phyloP scores from a whole-genome alignment of 768 basidiomycete genomes.

The Mycena vulgaris region DNA sequence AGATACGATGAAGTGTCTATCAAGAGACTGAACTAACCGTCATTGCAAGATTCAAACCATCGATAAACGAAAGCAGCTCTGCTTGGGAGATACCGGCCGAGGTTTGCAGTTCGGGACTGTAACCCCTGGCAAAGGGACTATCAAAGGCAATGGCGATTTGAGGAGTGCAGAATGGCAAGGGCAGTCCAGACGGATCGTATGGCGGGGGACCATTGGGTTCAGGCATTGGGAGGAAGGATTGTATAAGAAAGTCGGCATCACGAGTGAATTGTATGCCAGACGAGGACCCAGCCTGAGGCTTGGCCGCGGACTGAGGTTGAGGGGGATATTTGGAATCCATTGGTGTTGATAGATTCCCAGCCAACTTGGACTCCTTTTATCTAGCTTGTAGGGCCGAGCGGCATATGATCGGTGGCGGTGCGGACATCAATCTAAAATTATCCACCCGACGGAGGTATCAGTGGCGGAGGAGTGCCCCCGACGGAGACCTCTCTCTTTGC shows the following conservation, averaged over 20 bases:
- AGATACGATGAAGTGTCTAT: no score
- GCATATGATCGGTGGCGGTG: no score
- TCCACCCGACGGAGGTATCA: no score
- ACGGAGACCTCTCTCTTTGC: no score
- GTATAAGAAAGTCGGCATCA: constrained; percentile 35
- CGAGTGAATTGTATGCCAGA: constrained; percentile 21
- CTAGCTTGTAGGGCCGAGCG: no score
- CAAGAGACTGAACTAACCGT: no score
- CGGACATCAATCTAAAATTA: no score
- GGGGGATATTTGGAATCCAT: neutral
- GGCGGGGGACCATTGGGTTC: neutral
- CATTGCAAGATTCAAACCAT: constrained; percentile 45
- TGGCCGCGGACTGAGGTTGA: neutral
- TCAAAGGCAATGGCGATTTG: constrained; percentile 40
- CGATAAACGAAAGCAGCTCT: constrained; percentile 40
- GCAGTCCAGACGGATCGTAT: constrained; percentile 2
- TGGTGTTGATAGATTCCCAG: neutral
- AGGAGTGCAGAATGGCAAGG: constrained; percentile 40
- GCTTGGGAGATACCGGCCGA: constrained; percentile 38
- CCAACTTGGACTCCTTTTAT: no score
- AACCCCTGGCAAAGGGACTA: constrained; percentile 42
- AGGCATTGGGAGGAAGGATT: constrained; percentile 24
- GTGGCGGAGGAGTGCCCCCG: no score
- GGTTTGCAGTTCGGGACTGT: constrained; percentile 32
- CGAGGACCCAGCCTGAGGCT: neutral